Conservation (phyloP, 106 monocot genomes). For the Acorus calamus region DNA sequence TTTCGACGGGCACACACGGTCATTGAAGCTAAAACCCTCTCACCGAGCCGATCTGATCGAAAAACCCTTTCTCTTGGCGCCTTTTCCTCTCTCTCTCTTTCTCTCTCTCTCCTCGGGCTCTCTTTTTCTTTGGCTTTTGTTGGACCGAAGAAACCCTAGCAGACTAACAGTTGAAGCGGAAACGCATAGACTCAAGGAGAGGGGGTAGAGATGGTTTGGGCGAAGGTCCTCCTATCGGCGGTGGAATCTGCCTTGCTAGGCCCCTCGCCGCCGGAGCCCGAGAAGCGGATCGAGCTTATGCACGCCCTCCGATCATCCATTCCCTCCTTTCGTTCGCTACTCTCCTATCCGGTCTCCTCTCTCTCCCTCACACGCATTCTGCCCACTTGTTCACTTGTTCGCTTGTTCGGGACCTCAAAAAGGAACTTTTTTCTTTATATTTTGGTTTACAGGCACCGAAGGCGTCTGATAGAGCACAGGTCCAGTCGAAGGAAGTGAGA, state of each 20-base stretch:
- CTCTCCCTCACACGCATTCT: neutral
- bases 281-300: slow-evolving; percentile 69
- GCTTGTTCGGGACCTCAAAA: neutral
- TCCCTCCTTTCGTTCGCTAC: slow-evolving; percentile 34
- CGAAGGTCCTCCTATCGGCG: slow-evolving; percentile 44
- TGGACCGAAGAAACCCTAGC: too few species aligned
- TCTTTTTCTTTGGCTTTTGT: too few species aligned
- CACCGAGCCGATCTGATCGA: neutral
- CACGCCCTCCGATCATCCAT: slow-evolving; percentile 61
- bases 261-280: slow-evolving; percentile 50
- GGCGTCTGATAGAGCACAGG: slow-evolving; percentile 71
- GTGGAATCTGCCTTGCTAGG: slow-evolving; percentile 64
- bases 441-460: slow-evolving; percentile 43
- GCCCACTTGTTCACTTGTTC: neutral
- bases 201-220: slow-evolving; percentile 30
- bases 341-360: slow-evolving; percentile 45
- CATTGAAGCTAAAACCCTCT: neutral
- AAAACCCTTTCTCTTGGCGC: too few species aligned
- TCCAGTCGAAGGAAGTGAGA: slow-evolving; percentile 66
- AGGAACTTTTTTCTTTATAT: neutral
- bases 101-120: too few species aligned
- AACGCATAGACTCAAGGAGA: neutral
- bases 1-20: too few species aligned
- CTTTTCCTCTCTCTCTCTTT: too few species aligned
- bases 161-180: neutral